Evolutionary conservation across 2,329 filamentous ascomycete genomes (phyloP), one percentile per base, ranked within the genome.

Genomic region (Apiospora arundinis): DNA sequence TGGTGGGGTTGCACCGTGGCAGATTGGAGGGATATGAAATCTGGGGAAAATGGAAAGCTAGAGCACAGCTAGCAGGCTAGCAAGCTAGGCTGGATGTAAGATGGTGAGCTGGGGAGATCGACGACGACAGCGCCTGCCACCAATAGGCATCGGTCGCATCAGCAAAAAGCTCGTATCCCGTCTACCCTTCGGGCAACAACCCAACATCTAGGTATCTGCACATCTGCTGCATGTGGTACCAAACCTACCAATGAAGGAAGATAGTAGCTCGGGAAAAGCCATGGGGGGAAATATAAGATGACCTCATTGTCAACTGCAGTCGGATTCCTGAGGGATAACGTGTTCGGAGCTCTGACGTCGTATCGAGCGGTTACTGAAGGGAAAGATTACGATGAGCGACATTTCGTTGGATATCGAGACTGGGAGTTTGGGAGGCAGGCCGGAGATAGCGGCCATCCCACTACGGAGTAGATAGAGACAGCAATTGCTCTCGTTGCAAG

Each of bases 291-390:
- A 14, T 16, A n/a, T n/a, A n/a, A 40, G 28, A 40, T 63, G 56
- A 63, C 56, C 56, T 63, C 56, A 63, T 63, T 63, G 56, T 18
- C 32, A 63, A 63, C 28, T 40, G 56, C 56, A 63, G 56, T 60
- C 52, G 21, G 52, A 28, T 37, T 21, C 1, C 25, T 18, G 28
- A 60, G 28, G 28, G 28, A 60, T 21, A 60, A 37, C n/a, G 46
- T 11, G 28, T 37, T 32, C 14, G 21, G 16, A 6, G 6, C 28
- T 21, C 28, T 60, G 52, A 60, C 52, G 56, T 63, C 32, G 56
- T 23, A 63, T n/a, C 28, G 56, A 63, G 56, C 56, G 56, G 32
- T 32, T 37, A 63, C 11, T 63, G 56, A 63, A 63, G 32, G 45
- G 32, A 56, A 56, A 14, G 56, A 21, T 11, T 32, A 52, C 48